phyloP scores from a whole-genome alignment of 805 yeast genomes.

The Kodamaea laetipori region DNA sequence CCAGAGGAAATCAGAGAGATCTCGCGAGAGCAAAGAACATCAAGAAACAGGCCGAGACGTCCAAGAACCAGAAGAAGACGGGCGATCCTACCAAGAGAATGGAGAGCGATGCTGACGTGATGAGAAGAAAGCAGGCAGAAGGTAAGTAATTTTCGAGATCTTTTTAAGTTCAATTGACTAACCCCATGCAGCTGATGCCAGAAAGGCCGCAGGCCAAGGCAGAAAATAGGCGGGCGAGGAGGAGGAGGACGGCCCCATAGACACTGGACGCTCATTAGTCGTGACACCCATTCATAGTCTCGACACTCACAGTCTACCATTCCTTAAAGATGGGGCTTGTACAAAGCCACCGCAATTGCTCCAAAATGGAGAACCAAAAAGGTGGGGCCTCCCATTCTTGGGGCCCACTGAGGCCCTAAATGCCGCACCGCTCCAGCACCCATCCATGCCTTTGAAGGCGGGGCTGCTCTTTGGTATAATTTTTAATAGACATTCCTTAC shows the following conservation, averaged over 20 bases:
- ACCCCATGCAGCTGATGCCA: slow-evolving; percentile 48
- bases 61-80: slow-evolving; percentile 58
- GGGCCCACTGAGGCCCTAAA: too few relatives aligned
- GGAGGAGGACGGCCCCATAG: too few relatives aligned
- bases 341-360: too few relatives aligned
- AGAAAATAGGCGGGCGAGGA: background rate
- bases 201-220: slow-evolving; percentile 37
- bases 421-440: background rate
- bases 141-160: slow-evolving; percentile 50
- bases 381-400: too few relatives aligned
- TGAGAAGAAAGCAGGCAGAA: slow-evolving; percentile 85
- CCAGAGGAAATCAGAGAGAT: slow-evolving; percentile 97
- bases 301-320: too few relatives aligned
- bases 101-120: slow-evolving; percentile 87
- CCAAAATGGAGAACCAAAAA: too few relatives aligned
- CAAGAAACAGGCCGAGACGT: slow-evolving; percentile 72
- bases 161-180: slow-evolving; percentile 11
- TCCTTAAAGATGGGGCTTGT: too few relatives aligned
- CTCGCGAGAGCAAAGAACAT: slow-evolving; percentile 84
- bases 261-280: too few relatives aligned
- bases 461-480: background rate
- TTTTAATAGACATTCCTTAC: slow-evolving; percentile 2
- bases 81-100: slow-evolving; percentile 87
- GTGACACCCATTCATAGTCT: too few relatives aligned
- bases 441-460: background rate